Evolutionary conservation across 805 yeast genomes (phyloP).

Genomic region (Cyberlindnera mississippiensis): DNA sequence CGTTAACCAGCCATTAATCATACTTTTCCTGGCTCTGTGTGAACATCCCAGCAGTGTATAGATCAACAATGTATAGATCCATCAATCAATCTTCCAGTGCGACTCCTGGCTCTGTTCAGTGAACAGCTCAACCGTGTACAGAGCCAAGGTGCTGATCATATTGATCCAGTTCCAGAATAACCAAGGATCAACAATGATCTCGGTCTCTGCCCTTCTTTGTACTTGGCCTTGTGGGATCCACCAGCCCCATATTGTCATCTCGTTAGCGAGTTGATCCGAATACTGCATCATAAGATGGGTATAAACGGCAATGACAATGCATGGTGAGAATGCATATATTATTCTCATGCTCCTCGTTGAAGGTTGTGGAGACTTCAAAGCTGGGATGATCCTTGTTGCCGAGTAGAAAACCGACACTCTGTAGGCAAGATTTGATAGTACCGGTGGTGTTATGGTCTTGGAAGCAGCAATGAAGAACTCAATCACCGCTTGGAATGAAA

Average conservation of each 20-base stretch:
- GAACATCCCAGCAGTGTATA: too few relatives aligned
- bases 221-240: conserved; percentile 30
- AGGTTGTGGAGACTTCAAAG: conserved; percentile 41
- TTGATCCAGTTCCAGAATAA: conserved; percentile 98
- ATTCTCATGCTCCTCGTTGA: conserved; percentile 39
- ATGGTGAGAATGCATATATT: conserved; percentile 87
- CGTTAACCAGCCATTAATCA: too few relatives aligned
- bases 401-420: conserved; percentile 84
- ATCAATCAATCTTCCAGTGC: conserved; percentile 25
- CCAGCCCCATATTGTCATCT: conserved; percentile 57
- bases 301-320: conserved; percentile 91
- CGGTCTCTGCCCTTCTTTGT: conserved; percentile 9
- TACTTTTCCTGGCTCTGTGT: too few relatives aligned
- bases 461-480: conserved; percentile 44
- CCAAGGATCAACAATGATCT: conserved; percentile 61
- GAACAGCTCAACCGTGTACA: conserved; percentile 75
- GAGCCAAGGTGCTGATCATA: conserved; percentile 71
- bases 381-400: conserved; percentile 91
- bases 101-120: conserved; percentile 28
- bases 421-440: conserved; percentile 76
- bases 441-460: conserved; percentile 68
- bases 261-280: conserved; percentile 66
- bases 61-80: too few relatives aligned
- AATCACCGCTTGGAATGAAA: conserved; percentile 31
- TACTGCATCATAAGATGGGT: conserved; percentile 85